Base-by-base conservation (phyloP, 2,329 filamentous ascomycete species). In the Elsinoe fawcettii region DNA sequence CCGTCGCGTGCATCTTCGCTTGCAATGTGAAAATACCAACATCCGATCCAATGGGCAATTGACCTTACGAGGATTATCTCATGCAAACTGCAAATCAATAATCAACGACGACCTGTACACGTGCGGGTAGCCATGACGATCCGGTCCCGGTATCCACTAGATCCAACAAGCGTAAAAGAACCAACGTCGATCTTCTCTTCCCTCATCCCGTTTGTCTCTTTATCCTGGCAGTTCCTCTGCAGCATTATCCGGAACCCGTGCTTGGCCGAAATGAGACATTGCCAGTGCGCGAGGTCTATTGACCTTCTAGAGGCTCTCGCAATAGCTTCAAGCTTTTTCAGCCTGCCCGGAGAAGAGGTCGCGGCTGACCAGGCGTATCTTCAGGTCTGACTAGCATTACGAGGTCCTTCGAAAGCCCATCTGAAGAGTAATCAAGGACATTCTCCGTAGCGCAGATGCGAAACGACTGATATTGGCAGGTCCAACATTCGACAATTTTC, bases 81-180 rank as follows among this genome's bases (percentile, higher is more conserved):
- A 46, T 46, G 41, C 41, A 20, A 34, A 51, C 25, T 51, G 25
- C 46, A 51, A 51, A 51, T 51, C 46, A 30, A 44, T 44, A 32
- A 34, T 47, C 20, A 25, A 32, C 9, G 7, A 18, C 7, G 25
- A 34, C 27, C 16, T 32, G 8, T 34, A 22, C 46, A 51, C 46
- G 46, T 51, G 46, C 46, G 46, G 46, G 30, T 51, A 51, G 30
- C 16, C 46, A 46, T 51, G 46, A 34, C 46, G 46, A 34, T 51
- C 46, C 46, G 46, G 46, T 23, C 41, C 41, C 41, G 41, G 16
- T 25, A 51, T 32, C 25, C 46, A 51, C 46, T 51, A 51, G 46
- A 51, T 51, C 46, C 46, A 51, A 51, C 46, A 51, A 32, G 46
- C 46, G 46, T 25, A 23, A 12, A 18, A 34, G 25, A 34, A 51